phyloP scores from a whole-genome alignment of 1,139 yeast species.

The Saccharomyces pastorianus region DNA sequence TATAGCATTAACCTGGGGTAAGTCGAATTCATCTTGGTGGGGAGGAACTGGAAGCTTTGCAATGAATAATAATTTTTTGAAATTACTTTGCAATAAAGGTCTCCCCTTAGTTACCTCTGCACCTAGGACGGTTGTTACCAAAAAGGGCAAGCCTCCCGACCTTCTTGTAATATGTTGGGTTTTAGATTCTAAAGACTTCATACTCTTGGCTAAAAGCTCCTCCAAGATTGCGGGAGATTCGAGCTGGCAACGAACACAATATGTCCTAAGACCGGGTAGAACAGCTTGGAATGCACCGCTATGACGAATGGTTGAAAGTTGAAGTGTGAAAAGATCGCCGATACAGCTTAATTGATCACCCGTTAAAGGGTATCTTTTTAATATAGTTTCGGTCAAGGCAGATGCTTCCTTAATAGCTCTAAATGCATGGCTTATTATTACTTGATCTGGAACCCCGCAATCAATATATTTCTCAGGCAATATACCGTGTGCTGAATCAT shows the following conservation, averaged over 20 bases:
- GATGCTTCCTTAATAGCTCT: conserved; percentile 77
- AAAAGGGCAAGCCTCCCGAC: conserved; percentile 83
- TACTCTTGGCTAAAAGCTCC: conserved; percentile 49
- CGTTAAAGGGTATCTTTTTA: conserved; percentile 24
- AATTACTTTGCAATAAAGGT: conserved; percentile 41
- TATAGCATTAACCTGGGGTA: conserved; percentile 90
- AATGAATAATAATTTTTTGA: conserved; percentile 43
- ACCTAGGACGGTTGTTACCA: conserved; percentile 63
- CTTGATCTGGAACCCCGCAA: conserved; percentile 45
- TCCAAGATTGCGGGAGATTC: conserved; percentile 37
- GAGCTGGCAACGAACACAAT: conserved; percentile 46
- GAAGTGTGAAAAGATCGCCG: conserved; percentile 53
- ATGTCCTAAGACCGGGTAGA: conserved; percentile 64
- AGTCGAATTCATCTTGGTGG: conserved; percentile 52
- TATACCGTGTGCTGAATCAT: conserved; percentile 62
- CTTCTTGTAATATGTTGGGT: conserved; percentile 73
- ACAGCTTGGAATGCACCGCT: conserved; percentile 88
- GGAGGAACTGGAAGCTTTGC: conserved; percentile 45
- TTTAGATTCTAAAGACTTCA: conserved; percentile 46
- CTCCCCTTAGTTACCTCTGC: conserved; percentile 39
- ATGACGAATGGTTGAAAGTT: conserved; percentile 69
- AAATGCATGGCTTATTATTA: conserved; percentile 67
- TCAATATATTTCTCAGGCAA: conserved; percentile 38
- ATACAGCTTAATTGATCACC: conserved; percentile 30
- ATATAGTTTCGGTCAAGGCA: conserved; percentile 40